Percentiles rank a stretch among this genome's conserved stretches.
Evolutionary conservation across 2,329 filamentous ascomycete genomes (phyloP).

Genomic region (Penicillium italicum): DNA sequence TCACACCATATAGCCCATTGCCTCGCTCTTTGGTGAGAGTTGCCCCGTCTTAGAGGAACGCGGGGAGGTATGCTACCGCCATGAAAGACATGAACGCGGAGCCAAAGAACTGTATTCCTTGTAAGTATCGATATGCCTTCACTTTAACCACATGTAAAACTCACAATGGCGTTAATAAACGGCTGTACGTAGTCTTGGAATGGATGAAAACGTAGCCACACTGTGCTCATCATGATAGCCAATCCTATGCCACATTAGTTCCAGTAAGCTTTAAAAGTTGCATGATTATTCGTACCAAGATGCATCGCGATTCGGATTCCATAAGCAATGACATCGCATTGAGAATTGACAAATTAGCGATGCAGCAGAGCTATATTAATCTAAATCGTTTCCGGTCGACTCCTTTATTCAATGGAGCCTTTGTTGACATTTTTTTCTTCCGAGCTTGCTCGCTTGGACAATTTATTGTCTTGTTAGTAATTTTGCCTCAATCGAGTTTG

Average conservation of each 20-base stretch:
- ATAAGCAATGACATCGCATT: conserved; percentile 79
- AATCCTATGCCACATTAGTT: conserved; percentile 47
- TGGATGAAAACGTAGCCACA: conserved; percentile 70
- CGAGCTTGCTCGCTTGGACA: conserved; percentile 18
- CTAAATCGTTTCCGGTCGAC: conserved; percentile 45
- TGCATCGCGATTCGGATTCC: conserved; percentile 83
- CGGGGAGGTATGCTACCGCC: conserved; percentile 80
- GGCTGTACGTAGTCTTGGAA: conserved; percentile 72
- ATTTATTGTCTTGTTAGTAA: conserved; percentile 29
- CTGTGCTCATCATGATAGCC: conserved; percentile 83
- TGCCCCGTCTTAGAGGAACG: conserved; percentile 73
- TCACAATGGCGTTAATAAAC: conserved; percentile 72
- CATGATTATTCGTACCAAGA: conserved; percentile 47
- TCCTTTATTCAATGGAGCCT: conserved; percentile 17
- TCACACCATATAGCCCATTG: conserved; percentile 75
- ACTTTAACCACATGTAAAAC: conserved; percentile 13
- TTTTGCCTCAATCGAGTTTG: conserved; percentile 43
- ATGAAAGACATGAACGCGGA: conserved; percentile 76
- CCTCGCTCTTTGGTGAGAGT: conserved; percentile 73
- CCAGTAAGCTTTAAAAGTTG: conserved; percentile 8
- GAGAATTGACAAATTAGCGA: conserved; percentile 76
- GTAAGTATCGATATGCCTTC: neutral
- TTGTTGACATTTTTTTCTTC: conserved; percentile 27
- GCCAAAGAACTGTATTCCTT: conserved; percentile 56
- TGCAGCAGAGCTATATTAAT: conserved; percentile 67